A percentile compares a stretch with the other conserved stretches of the same genome.
Evolutionary conservation across 441 rosid species (phyloP).

Genomic region (Cnidoscolus chayamansa): DNA sequence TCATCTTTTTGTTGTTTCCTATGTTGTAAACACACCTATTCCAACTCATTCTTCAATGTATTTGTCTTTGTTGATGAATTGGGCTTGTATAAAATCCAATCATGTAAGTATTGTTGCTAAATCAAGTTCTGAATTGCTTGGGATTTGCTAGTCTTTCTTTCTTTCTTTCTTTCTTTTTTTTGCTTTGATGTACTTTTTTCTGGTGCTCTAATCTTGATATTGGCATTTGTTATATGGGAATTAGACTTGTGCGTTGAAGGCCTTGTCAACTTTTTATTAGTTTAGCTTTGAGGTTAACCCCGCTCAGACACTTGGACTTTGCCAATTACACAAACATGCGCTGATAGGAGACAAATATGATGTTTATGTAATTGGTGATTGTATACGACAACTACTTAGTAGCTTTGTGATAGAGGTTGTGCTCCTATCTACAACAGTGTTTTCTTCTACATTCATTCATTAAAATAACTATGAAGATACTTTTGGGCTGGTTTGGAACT

Average conservation of each 20-base stretch:
- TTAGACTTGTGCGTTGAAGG: background rate
- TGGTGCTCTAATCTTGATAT: background rate
- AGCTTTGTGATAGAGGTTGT: no score
- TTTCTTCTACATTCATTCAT: no score
- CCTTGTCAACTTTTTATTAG: no score
- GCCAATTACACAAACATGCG: no score
- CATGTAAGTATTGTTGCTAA: background rate
- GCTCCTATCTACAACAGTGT: no score
- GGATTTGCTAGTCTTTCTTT: background rate
- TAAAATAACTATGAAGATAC: no score
- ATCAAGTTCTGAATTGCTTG: constrained; percentile 3
- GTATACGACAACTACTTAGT: no score
- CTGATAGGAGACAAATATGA: no score
- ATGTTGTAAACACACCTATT: background rate
- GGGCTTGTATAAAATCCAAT: background rate
- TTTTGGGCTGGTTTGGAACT: no score
- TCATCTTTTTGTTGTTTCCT: background rate
- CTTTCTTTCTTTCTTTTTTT: background rate
- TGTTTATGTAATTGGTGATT: no score
- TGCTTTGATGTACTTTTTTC: background rate
- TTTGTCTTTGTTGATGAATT: background rate
- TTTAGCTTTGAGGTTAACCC: no score
- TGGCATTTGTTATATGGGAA: background rate
- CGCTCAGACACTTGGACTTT: no score
- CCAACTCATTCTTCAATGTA: background rate